Evolutionary conservation across 2,329 filamentous ascomycete species (phyloP), one percentile per base, ranked within the genome.

Genomic region (Microascus cirrosus): DNA sequence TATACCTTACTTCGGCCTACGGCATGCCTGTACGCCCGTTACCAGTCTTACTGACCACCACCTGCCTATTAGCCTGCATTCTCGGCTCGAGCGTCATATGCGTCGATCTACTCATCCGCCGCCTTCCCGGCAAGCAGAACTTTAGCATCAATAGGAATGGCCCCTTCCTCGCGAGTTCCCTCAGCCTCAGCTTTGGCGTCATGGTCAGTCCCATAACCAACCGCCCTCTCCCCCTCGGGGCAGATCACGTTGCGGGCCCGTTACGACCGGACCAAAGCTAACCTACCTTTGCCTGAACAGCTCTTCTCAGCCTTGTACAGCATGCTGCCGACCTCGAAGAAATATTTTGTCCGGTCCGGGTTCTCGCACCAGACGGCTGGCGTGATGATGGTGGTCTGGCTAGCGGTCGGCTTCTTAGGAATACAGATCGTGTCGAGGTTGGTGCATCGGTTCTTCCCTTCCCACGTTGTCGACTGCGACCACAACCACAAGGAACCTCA

Each of bases 131-230:
- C 56, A 84, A 87, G 71, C 83, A 79, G 65, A 79, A 85, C 68
- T 99, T 97, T 70, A 83, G 84, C 64, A 95, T 99, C 63, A 84
- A 95, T 67, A 88, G 95, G 61, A 96, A 89, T 73, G 93, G 89
- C 74, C 78, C 78, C 24, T 99, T 99, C 69, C 78, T 96, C 4
- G 92, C 92, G 1, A 84, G 85, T 24, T 96, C 93, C 0, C 74
- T 97, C 60, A 96, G 92, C 71, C 74, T 99, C 62, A 96, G 91
- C 69, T 96, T 96, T 64, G 93, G 94, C 51, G 92, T 97, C 53
- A 95, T 99, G 91, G 92, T 96, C 71, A 63, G 82, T 68, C 32
- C 34, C 25, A 58, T 34, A 32, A n/a, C 35, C 34, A 36, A 36
- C 34, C 34, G 34, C 34, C 8, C 45, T n/a, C 36, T 20, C 36